Base-by-base conservation (phyloP, 306 rosid species). In the Styphnolobium japonicum region DNA sequence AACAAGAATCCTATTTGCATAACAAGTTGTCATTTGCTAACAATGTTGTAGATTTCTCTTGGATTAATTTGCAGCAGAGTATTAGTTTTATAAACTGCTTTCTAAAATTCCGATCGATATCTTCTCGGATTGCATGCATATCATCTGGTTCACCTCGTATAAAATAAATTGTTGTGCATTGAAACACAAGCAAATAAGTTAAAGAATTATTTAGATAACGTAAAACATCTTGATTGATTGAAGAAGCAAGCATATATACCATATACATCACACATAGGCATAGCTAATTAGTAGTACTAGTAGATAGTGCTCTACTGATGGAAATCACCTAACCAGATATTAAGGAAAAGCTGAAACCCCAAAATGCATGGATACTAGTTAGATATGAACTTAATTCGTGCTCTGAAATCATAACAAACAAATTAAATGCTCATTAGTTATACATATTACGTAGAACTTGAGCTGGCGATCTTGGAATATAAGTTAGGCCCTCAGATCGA, bases 1-100 rank as follows among this genome's bases (percentile, higher is more conserved):
- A 57, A 58, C 64, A 60, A 62, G 72, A 31, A 79, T 48, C 78
- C 78, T 10, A 22, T 52, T 18, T 46, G 34, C 77, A 33, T 45
- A 16, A 3, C 49, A 67, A 67, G 5, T 78, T 67, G 58, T 5
- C 31, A 65, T 51, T 76, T 37, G 22, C 36, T 18, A 21, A 39
- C 57, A 55, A 18, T 12, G 16, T 39, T 42, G 4, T 16, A 34
- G 4, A 9, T 62, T 40, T 42, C 58, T 58, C 31, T 25, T 42
- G 45, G 58, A 40, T 60, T 40, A 7, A 11, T 19, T 27, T 22
- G 10, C 22, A 49, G 4, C 55, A 4, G 0, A 22, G 45, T 19
- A 61, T 53, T 36, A 0, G 15, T 53, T 5, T 55, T 9, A 22
- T 55, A 55, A 72, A 16, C 8, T 63, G n/a, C 29, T 36, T 48